Conservation (phyloP, 116 monocot species). For the Thalassia testudinum region DNA sequence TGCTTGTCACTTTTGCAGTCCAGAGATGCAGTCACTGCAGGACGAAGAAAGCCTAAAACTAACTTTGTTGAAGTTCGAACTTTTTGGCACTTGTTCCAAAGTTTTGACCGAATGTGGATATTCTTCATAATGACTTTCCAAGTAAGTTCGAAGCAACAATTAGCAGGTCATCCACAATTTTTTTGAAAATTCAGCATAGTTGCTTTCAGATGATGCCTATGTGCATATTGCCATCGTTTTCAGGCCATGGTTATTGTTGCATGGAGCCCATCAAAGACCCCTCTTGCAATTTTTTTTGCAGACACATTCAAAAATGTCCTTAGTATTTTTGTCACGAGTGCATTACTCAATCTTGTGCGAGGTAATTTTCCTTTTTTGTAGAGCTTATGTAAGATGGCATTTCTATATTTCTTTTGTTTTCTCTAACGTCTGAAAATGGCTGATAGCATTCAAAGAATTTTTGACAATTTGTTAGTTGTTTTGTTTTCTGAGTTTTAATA, state of each 20-base stretch:
- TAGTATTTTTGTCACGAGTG: constrained; percentile 87
- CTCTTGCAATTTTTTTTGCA: constrained; percentile 59
- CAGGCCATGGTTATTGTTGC: constrained; percentile 97
- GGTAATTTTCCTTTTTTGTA: constrained; percentile 24
- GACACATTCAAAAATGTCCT: constrained; percentile 81
- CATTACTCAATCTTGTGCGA: constrained; percentile 91
- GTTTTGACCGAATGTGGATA: constrained; percentile 98
- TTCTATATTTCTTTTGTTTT: too few species aligned
- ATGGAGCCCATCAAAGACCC: constrained; percentile 71
- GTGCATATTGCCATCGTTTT: neutral
- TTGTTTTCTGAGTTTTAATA: neutral
- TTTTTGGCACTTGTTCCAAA: constrained; percentile 82
- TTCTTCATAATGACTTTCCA: constrained; percentile 87
- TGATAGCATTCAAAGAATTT: neutral
- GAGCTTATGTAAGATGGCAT: too few species aligned
- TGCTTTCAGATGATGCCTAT: too few species aligned
- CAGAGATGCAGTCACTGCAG: constrained; percentile 23
- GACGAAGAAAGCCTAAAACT: constrained; percentile 62
- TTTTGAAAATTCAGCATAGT: too few species aligned
- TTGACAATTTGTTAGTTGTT: neutral
- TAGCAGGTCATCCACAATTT: too few species aligned
- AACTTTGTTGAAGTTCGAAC: constrained; percentile 98
- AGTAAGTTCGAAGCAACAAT: constrained; percentile 13
- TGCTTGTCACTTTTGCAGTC: constrained; percentile 27
- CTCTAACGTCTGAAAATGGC: too few species aligned